These are phyloP conservation scores for Bremia lactucae DNA, from an alignment of 352 stramenopile genomes.

Conservation along the genomic window DNA sequence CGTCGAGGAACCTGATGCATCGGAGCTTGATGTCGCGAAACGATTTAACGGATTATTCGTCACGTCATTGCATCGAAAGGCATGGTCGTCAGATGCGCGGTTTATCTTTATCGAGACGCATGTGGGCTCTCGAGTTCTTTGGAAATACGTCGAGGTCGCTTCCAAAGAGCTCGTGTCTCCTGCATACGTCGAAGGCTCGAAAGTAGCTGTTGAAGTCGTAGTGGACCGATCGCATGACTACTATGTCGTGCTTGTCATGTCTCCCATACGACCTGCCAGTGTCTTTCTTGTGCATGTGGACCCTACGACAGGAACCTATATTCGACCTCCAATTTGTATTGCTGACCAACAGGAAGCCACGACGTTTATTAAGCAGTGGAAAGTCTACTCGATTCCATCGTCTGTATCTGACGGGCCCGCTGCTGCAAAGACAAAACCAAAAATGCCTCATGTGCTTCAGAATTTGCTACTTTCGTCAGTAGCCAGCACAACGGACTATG, in stretches of 20 bases:
- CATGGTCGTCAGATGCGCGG: conserved; percentile 46
- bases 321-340: conserved; percentile 25
- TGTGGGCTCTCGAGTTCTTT: conserved; percentile 47
- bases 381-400: conserved; percentile 42
- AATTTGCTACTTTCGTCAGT: conserved; percentile 40
- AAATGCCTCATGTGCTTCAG: conserved; percentile 23
- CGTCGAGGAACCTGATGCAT: conserved; percentile 35
- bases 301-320: conserved; percentile 28
- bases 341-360: conserved; percentile 31
- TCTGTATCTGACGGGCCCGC: conserved; percentile 35
- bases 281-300: conserved; percentile 51
- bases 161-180: conserved; percentile 38
- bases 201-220: conserved; percentile 38
- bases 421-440: conserved; percentile 22
- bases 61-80: conserved; percentile 33
- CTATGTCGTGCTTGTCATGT: conserved; percentile 44
- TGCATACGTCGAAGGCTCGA: conserved; percentile 35
- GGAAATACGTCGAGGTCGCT: conserved; percentile 58
- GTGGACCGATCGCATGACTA: conserved; percentile 28
- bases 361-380: conserved; percentile 44
- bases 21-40: conserved; percentile 20
- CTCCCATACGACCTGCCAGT: conserved; percentile 39
- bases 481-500: conserved; percentile 42
- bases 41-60: conserved; percentile 67
- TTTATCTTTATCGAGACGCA: conserved; percentile 64